These are phyloP conservation scores for thale cress (Arabidopsis thaliana) DNA, from an alignment of 345 rosid species.

Conservation along the genomic window DNA sequence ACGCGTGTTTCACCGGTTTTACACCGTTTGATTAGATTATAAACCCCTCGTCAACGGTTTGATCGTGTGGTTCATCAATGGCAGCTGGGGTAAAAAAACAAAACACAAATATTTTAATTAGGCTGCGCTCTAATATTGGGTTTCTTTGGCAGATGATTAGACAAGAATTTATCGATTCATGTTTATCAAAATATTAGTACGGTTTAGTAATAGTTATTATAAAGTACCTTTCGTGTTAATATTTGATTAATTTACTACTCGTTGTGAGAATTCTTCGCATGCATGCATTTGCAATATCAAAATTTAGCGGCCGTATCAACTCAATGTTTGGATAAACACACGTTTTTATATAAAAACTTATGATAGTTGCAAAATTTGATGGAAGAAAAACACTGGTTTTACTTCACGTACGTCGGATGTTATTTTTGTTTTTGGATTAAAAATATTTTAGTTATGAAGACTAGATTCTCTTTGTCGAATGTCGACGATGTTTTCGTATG, in stretches of 20 bases:
- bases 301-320: slow-evolving; percentile 16
- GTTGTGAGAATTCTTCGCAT: slow-evolving; percentile 19
- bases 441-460: neutral
- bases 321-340: slow-evolving; percentile 14
- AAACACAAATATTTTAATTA: neutral
- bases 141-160: neutral
- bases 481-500: slow-evolving; percentile 15
- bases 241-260: slow-evolving; percentile 14
- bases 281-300: slow-evolving; percentile 20
- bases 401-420: slow-evolving; percentile 14
- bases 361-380: neutral
- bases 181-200: neutral
- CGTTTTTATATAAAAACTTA: slow-evolving; percentile 7
- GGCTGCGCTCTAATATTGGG: neutral
- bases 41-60: slow-evolving; percentile 22
- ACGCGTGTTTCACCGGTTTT: neutral
- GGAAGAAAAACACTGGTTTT: slow-evolving; percentile 6
- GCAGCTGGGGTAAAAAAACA: slow-evolving; percentile 16
- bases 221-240: neutral
- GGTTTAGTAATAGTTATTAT: neutral
- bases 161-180: too few species aligned
- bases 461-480: slow-evolving; percentile 14
- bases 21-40: slow-evolving; percentile 9
- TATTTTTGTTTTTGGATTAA: neutral
- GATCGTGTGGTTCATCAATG: slow-evolving; percentile 39